A percentile compares a stretch with the other conserved stretches of the same genome.
Evolutionary conservation across 2,329 filamentous ascomycete species (phyloP).

Genomic region (Penicillium sp.): DNA sequence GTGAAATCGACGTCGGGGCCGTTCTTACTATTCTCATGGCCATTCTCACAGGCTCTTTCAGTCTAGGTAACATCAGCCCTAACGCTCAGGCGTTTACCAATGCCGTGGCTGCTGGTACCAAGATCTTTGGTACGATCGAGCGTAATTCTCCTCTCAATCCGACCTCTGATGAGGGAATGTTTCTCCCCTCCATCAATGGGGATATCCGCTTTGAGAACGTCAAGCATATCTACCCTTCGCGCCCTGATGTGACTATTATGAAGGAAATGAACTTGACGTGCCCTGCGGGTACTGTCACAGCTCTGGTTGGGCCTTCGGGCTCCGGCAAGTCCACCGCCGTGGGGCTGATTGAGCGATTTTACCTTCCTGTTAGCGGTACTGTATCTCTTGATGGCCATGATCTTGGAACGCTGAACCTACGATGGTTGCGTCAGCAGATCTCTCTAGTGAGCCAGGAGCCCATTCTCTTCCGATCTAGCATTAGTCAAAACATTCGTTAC

Average conservation of each 20-base stretch:
- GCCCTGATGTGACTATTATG: slow-evolving; percentile 88
- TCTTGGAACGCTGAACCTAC: slow-evolving; percentile 76
- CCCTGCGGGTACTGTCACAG: slow-evolving; percentile 87
- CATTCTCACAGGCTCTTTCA: slow-evolving; percentile 90
- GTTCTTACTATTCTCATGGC: slow-evolving; percentile 86
- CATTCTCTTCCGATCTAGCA: slow-evolving; percentile 83
- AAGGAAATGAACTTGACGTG: slow-evolving; percentile 75
- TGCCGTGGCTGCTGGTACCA: slow-evolving; percentile 77
- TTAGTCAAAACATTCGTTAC: slow-evolving; percentile 85
- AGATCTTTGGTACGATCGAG: slow-evolving; percentile 94
- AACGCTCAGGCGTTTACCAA: slow-evolving; percentile 84
- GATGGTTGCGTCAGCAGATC: slow-evolving; percentile 90
- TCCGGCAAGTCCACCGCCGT: slow-evolving; percentile 95
- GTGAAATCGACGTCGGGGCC: slow-evolving; percentile 64
- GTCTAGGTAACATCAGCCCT: slow-evolving; percentile 81
- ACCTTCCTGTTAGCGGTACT: slow-evolving; percentile 77
- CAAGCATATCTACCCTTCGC: slow-evolving; percentile 91
- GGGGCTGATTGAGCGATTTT: slow-evolving; percentile 90
- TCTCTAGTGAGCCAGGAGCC: slow-evolving; percentile 92
- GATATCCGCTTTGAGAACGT: slow-evolving; percentile 77
- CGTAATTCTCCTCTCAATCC: slow-evolving; percentile 81
- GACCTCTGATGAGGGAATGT: slow-evolving; percentile 67
- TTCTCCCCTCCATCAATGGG: slow-evolving; percentile 70
- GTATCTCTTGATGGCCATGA: slow-evolving; percentile 82
- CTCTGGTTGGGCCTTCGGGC: slow-evolving; percentile 88